These are phyloP conservation scores for Gossypium trilobum DNA, from an alignment of 441 rosid genomes.

Conservation along the genomic window DNA sequence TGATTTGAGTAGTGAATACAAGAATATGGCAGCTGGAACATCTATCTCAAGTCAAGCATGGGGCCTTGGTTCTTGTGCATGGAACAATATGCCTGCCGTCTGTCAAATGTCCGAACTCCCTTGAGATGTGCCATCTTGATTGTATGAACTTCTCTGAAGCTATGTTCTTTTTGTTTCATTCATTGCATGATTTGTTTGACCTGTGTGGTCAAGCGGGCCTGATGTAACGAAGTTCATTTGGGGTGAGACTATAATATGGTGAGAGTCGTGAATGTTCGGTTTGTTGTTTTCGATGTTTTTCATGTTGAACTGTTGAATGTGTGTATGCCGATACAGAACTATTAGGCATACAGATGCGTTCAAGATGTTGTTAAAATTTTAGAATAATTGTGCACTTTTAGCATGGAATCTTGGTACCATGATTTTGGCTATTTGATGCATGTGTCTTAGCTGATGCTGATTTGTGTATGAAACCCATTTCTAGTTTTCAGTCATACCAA, in stretches of 20 bases:
- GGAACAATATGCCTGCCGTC: conserved; percentile 81
- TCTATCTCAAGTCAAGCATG: conserved; percentile 46
- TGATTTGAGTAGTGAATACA: conserved; percentile 50
- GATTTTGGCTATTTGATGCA: conserved; percentile 8
- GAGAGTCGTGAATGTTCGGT: conserved; percentile 16
- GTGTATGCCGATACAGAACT: conserved; percentile 18
- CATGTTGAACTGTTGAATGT: conserved; percentile 17
- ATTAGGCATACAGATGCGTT: conserved; percentile 16
- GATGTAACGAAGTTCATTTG: conserved; percentile 15
- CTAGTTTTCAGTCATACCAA: not conserved
- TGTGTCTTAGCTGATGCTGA: not conserved
- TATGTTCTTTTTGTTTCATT: conserved; percentile 14
- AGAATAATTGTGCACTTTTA: conserved; percentile 24
- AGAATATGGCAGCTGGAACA: conserved; percentile 45
- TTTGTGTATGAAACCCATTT: not conserved
- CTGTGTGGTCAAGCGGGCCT: conserved; percentile 19
- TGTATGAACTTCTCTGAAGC: conserved; percentile 17
- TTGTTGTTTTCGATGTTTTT: conserved; percentile 23
- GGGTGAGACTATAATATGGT: conserved; percentile 20
- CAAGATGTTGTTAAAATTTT: conserved; percentile 19
- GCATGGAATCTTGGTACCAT: conserved; percentile 9
- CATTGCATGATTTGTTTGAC: conserved; percentile 21
- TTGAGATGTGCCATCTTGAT: conserved; percentile 25
- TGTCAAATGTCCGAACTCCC: conserved; percentile 72
- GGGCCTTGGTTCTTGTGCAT: conserved; percentile 56